Evolutionary conservation across 345 rosid species (phyloP).

Genomic region (Adansonia digitata): DNA sequence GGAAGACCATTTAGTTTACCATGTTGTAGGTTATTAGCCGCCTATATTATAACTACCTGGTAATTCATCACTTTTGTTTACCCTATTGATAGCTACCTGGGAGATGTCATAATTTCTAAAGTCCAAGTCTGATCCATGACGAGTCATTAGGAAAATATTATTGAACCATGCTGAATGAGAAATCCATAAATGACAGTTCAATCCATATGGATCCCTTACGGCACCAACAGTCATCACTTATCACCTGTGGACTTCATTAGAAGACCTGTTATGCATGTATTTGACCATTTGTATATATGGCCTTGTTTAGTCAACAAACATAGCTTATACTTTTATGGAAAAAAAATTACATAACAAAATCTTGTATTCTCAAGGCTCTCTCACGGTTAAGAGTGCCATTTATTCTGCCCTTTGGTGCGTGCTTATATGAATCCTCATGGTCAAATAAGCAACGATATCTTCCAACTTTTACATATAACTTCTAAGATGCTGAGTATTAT

Average conservation of each 20-base stretch:
- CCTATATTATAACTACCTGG: neutral
- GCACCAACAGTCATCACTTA: neutral
- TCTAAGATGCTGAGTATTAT: neutral
- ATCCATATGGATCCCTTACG: neutral
- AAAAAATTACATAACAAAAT: neutral
- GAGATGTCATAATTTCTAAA: neutral
- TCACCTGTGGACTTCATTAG: neutral
- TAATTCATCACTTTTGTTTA: neutral
- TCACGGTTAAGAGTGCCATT: neutral
- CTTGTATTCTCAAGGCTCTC: neutral
- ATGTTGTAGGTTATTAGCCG: neutral
- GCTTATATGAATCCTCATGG: neutral
- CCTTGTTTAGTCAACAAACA: neutral
- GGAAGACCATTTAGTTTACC: neutral
- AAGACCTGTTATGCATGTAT: neutral
- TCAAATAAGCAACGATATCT: neutral
- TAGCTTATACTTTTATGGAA: neutral
- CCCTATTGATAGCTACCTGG: neutral
- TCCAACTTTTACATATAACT: neutral
- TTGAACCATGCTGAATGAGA: neutral
- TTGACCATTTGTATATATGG: neutral
- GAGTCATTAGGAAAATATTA: neutral
- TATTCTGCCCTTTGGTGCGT: neutral
- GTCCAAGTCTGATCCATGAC: neutral
- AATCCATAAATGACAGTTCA: neutral